Evolutionary conservation across 129 eudicot genomes (phyloP).

Genomic region (Artemisia argyi): DNA sequence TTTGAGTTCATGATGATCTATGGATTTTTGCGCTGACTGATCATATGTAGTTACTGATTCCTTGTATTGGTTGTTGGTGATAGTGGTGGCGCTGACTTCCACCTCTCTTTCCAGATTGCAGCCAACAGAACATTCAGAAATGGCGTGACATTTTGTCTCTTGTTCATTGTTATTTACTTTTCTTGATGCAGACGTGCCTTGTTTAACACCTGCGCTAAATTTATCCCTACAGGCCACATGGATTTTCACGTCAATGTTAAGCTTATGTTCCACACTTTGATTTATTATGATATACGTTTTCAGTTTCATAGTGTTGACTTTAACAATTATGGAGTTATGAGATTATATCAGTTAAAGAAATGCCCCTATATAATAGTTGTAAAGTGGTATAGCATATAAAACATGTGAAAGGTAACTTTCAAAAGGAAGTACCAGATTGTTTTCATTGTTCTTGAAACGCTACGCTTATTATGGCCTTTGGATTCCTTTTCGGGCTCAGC

Average conservation of each 20-base stretch:
- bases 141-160: constrained; percentile 13
- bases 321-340: neutral
- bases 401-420: neutral
- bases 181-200: constrained; percentile 19
- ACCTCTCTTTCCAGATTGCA: constrained; percentile 23
- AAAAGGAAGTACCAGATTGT: constrained; percentile 11
- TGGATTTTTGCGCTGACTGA: constrained; percentile 25
- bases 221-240: constrained; percentile 43
- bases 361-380: neutral
- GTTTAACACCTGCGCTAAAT: constrained; percentile 36
- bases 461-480: constrained; percentile 20
- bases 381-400: neutral
- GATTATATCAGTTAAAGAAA: neutral
- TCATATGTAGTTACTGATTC: constrained; percentile 5
- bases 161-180: constrained; percentile 15
- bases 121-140: constrained; percentile 16
- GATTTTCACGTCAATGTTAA: neutral
- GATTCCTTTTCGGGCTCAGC: constrained; percentile 20
- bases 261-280: neutral
- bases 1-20: constrained; percentile 4
- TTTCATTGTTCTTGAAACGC: constrained; percentile 24
- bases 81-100: constrained; percentile 8
- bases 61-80: neutral
- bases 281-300: neutral
- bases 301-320: neutral